Conservation (phyloP, 208 protist species). For the Leishmania arabica region DNA sequence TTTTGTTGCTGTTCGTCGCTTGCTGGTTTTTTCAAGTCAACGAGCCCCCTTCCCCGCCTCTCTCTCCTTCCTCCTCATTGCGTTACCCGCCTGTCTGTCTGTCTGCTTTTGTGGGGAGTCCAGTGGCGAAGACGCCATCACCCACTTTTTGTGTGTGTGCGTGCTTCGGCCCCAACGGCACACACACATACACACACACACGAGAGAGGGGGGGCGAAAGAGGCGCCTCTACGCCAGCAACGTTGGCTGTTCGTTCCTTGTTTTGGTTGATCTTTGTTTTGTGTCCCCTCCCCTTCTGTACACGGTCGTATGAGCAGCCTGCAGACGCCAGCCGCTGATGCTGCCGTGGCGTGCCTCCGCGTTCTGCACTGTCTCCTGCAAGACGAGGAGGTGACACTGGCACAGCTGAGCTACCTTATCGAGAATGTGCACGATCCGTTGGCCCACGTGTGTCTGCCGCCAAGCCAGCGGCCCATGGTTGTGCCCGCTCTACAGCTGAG, state of each 20-base stretch:
- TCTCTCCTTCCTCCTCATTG: not conserved
- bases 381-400: slow-evolving; percentile 49
- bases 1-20: not conserved
- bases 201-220: not conserved
- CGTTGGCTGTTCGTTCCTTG: not conserved
- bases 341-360: slow-evolving; percentile 41
- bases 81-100: not conserved
- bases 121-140: not conserved
- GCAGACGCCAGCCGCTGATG: slow-evolving; percentile 8
- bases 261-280: not conserved
- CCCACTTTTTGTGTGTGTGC: not conserved
- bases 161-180: not conserved
- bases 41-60: not conserved
- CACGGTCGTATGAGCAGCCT: slow-evolving; percentile 14
- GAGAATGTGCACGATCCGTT: slow-evolving; percentile 55
- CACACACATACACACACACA: not conserved
- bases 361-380: slow-evolving; percentile 64
- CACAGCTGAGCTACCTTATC: slow-evolving; percentile 71
- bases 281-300: not conserved
- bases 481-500: not conserved
- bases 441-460: slow-evolving; percentile 26
- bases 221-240: not conserved
- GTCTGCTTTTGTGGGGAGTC: not conserved
- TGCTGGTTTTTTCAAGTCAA: not conserved
- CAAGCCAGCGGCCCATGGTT: slow-evolving; percentile 20